phyloP scores from a whole-genome alignment of 495 filamentous ascomycete species.

The Penicillium arizonense region DNA sequence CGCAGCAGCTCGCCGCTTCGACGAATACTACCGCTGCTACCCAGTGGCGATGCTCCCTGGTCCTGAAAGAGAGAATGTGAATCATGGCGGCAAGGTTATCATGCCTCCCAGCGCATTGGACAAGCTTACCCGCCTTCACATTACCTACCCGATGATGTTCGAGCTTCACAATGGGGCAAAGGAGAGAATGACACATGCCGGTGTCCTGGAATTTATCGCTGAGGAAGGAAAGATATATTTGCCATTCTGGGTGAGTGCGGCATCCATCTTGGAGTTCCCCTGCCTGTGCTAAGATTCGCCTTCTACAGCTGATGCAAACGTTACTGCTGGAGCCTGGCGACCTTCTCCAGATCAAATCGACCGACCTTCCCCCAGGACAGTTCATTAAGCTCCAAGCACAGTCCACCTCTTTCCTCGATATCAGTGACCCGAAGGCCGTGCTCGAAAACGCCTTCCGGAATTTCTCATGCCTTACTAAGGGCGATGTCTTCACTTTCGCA shows the following conservation, averaged over 20 bases:
- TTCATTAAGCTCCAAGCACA: conserved; percentile 97
- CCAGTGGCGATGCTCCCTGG: conserved; percentile 93
- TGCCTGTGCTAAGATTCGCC: conserved; percentile 7
- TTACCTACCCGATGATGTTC: conserved; percentile 96
- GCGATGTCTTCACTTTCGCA: conserved; percentile 89
- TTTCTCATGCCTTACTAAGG: conserved; percentile 87
- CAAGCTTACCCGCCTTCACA: conserved; percentile 93
- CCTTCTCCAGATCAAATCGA: conserved; percentile 89
- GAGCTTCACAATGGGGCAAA: conserved; percentile 86
- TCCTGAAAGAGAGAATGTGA: conserved; percentile 82
- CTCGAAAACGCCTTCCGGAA: conserved; percentile 94
- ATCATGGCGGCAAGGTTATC: conserved; percentile 96
- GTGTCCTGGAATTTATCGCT: conserved; percentile 95
- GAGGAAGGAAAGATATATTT: conserved; percentile 96
- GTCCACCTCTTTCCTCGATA: conserved; percentile 86
- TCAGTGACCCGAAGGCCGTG: conserved; percentile 96
- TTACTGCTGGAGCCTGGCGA: conserved; percentile 86
- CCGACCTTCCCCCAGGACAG: conserved; percentile 80
- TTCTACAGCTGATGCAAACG: conserved; percentile 83
- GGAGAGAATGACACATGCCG: conserved; percentile 79
- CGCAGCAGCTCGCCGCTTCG: conserved; percentile 66
- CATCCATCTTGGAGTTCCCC: neutral
- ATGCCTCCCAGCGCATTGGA: conserved; percentile 93
- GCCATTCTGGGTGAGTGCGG: conserved; percentile 78
- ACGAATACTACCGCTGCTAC: conserved; percentile 97